Evolutionary conservation across 495 filamentous ascomycete species (phyloP), one percentile per base, ranked within the genome.

Genomic region (Penicillium antarcticum): DNA sequence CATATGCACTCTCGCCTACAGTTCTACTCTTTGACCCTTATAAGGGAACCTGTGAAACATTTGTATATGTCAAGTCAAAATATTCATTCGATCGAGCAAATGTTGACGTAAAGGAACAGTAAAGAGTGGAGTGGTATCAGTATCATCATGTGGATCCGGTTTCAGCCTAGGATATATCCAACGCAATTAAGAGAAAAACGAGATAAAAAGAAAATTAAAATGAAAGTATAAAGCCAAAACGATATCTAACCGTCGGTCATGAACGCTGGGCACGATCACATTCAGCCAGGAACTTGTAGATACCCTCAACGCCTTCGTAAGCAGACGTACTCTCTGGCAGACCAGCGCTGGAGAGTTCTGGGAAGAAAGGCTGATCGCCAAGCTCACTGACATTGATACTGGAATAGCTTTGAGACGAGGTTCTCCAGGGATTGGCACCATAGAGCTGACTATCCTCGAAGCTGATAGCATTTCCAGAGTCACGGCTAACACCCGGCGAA

Each of bases 201-300:
- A 31, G 7, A n/a, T 7, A 11, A 6, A 36, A 36, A 33, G 12
- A 17, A 32, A 6, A 37, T 5, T 39, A 39, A 29, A 45, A 34
- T 17, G 16, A 33, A 53, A 49, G 18, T 23, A 45, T 18, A 38
- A 13, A 48, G 21, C 45, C n/a, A 23, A 49, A 40, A 21, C 19
- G 8, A 47, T 50, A 18, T 41, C 5, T 31, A 36, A 18, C 1
- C 29, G 12, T 11, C 18, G 11, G 17, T 36, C 2, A 45, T 57
- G 35, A 61, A 38, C 56, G 63, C 37, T 61, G 64, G 29, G 83
- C 80, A 14, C 74, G 73, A 65, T 96, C 89, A 62, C 91, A 94
- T 56, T 95, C 87, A 63, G 88, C 88, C 41, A 97, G 59, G 66
- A 96, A 97, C 35, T 80, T 80, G 66, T 92, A 89, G 16, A 97